phyloP scores from a whole-genome alignment of 768 basidiomycete species.

The Leccinum variicolor region DNA sequence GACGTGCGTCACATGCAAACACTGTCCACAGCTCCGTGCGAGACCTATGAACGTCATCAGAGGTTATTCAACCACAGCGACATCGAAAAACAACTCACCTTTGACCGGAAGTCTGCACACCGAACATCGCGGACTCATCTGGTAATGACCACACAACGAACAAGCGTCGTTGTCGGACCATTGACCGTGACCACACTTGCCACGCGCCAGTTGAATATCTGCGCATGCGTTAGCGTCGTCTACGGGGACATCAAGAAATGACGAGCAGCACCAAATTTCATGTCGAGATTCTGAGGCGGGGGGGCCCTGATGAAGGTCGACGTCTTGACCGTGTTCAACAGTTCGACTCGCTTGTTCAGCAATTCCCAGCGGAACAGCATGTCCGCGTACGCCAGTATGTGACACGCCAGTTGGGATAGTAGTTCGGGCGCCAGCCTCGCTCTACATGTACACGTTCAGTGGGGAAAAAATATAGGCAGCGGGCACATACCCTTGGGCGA shows the following conservation, averaged over 20 bases:
- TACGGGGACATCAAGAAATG: background rate
- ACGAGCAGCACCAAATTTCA: conserved; percentile 33
- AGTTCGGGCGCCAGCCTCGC: conserved; percentile 18
- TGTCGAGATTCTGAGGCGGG: conserved; percentile 28
- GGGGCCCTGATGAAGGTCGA: conserved; percentile 22
- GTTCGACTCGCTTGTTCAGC: conserved; percentile 65
- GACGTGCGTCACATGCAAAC: conserved; percentile 63
- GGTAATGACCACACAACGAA: conserved; percentile 40
- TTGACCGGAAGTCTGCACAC: conserved; percentile 76
- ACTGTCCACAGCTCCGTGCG: conserved; percentile 56
- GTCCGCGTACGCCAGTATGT: conserved; percentile 73
- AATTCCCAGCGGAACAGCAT: conserved; percentile 72
- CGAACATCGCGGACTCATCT: conserved; percentile 53
- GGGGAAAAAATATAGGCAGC: background rate
- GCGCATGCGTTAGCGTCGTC: conserved; percentile 1
- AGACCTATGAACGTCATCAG: conserved; percentile 41
- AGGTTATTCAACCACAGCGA: background rate
- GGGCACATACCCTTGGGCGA: conserved; percentile 10
- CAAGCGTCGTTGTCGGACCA: conserved; percentile 38
- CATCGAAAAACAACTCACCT: conserved; percentile 39
- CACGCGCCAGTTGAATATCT: conserved; percentile 52
- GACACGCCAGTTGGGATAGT: conserved; percentile 44
- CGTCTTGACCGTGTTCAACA: conserved; percentile 60
- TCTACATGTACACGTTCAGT: conserved; percentile 4
- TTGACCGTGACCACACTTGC: conserved; percentile 37